Conservation (phyloP, 129 eudicot genomes). For the Lactuca saligna region DNA sequence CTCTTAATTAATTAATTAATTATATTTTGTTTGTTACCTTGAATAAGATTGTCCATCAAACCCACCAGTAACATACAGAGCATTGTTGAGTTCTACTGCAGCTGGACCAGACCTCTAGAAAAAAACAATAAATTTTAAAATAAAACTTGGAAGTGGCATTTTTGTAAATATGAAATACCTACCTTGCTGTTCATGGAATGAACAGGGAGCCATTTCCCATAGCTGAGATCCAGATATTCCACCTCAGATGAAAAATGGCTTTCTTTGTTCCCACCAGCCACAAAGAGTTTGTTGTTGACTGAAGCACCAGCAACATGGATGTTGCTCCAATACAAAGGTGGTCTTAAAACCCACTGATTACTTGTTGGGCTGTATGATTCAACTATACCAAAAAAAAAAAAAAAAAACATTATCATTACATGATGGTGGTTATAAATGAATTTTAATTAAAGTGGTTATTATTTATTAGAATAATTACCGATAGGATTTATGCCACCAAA, state of each 20-base stretch:
- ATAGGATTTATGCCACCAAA: conserved; percentile 49
- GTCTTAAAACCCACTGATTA: conserved; percentile 54
- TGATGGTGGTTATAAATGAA: too few species aligned
- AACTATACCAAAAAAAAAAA: conserved; percentile 43
- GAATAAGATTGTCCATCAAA: conserved; percentile 62
- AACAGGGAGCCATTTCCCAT: conserved; percentile 56
- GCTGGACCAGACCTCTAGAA: conserved; percentile 72
- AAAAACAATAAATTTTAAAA: not conserved
- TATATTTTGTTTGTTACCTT: conserved; percentile 38
- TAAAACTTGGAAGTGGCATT: not conserved
- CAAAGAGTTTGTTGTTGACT: conserved; percentile 50
- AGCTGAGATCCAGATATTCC: conserved; percentile 54
- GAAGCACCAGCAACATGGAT: conserved; percentile 58
- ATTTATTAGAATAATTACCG: not conserved
- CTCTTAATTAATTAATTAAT: too few species aligned
- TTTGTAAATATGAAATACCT: not conserved
- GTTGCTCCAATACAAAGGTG: conserved; percentile 48
- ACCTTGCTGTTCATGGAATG: conserved; percentile 68
- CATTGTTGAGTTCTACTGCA: conserved; percentile 53
- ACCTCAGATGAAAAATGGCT: conserved; percentile 54
- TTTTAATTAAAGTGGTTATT: not conserved
- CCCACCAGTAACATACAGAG: conserved; percentile 80
- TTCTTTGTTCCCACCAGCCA: conserved; percentile 67
- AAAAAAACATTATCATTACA: not conserved
- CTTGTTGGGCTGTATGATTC: conserved; percentile 53